phyloP scores from a whole-genome alignment of 805 yeast genomes.

The Lipomyces lipofer region DNA sequence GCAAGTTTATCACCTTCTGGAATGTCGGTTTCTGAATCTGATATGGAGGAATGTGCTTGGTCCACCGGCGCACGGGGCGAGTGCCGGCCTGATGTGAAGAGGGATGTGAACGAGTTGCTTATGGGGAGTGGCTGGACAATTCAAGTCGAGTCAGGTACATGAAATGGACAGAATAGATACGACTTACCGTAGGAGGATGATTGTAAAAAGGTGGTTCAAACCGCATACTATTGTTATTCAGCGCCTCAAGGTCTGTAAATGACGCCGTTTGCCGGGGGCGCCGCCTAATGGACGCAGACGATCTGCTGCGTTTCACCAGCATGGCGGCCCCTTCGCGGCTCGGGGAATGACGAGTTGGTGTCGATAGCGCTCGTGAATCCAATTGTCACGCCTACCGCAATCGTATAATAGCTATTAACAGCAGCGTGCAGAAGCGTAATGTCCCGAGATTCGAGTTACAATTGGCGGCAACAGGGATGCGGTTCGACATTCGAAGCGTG shows the following conservation, averaged over 20 bases:
- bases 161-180: background rate
- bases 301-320: slow-evolving; percentile 26
- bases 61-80: slow-evolving; percentile 19
- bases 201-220: slow-evolving; percentile 35
- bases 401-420: too few species aligned
- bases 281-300: slow-evolving; percentile 26
- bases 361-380: too few species aligned
- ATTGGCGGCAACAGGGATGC: too few species aligned
- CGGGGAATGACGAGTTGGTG: too few species aligned
- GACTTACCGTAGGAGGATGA: slow-evolving; percentile 32
- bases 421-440: too few species aligned
- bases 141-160: background rate
- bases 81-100: slow-evolving; percentile 28
- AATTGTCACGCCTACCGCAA: too few species aligned
- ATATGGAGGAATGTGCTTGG: slow-evolving; percentile 9
- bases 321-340: background rate
- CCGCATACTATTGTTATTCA: slow-evolving; percentile 24
- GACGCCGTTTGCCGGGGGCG: slow-evolving; percentile 19
- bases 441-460: too few species aligned
- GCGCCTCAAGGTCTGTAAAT: slow-evolving; percentile 12
- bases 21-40: slow-evolving; percentile 33
- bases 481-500: too few species aligned
- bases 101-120: slow-evolving; percentile 22
- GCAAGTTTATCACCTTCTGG: slow-evolving; percentile 40
- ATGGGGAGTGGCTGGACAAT: slow-evolving; percentile 21